phyloP scores from a whole-genome alignment of 148 eudicot genomes.

The Suaeda aralocaspica region DNA sequence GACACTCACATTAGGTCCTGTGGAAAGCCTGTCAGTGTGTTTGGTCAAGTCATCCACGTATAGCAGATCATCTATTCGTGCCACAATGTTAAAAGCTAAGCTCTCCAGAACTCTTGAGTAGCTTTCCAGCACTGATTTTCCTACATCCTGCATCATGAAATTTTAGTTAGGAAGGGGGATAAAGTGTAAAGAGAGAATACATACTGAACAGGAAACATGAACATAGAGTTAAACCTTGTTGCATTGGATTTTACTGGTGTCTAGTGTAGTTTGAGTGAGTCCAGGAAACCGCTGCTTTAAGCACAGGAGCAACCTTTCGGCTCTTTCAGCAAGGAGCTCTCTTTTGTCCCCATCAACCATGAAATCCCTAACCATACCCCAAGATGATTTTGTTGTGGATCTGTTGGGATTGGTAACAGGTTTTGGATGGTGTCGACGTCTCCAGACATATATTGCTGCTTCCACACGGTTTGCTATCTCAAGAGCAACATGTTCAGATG shows the following conservation, averaged over 20 bases:
- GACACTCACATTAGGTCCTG: slow-evolving; percentile 42
- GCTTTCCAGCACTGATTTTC: slow-evolving; percentile 88
- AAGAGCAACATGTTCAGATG: slow-evolving; percentile 61
- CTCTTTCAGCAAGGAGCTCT: slow-evolving; percentile 66
- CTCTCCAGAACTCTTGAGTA: slow-evolving; percentile 96
- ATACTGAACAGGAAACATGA: background rate
- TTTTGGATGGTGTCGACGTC: slow-evolving; percentile 44
- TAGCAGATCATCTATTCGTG: slow-evolving; percentile 84
- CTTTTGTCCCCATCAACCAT: slow-evolving; percentile 72
- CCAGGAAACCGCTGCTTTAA: slow-evolving; percentile 78
- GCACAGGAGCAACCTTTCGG: slow-evolving; percentile 65
- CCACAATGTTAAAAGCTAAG: slow-evolving; percentile 68
- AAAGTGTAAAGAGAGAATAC: background rate
- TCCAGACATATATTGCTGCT: slow-evolving; percentile 73
- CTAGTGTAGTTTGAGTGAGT: slow-evolving; percentile 69
- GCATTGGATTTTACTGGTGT: slow-evolving; percentile 68
- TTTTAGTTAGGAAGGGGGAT: background rate
- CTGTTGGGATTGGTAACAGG: slow-evolving; percentile 37
- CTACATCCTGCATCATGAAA: slow-evolving; percentile 64
- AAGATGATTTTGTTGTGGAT: slow-evolving; percentile 58
- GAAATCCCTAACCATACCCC: slow-evolving; percentile 73
- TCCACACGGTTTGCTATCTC: slow-evolving; percentile 83
- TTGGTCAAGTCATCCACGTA: slow-evolving; percentile 80
- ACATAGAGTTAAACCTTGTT: slow-evolving; percentile 49
- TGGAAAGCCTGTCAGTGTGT: slow-evolving; percentile 41